Percentiles rank a stretch among this genome's conserved stretches.
Evolutionary conservation across 164 flowering plant species (phyloP).

Genomic region (Malania oleifera): DNA sequence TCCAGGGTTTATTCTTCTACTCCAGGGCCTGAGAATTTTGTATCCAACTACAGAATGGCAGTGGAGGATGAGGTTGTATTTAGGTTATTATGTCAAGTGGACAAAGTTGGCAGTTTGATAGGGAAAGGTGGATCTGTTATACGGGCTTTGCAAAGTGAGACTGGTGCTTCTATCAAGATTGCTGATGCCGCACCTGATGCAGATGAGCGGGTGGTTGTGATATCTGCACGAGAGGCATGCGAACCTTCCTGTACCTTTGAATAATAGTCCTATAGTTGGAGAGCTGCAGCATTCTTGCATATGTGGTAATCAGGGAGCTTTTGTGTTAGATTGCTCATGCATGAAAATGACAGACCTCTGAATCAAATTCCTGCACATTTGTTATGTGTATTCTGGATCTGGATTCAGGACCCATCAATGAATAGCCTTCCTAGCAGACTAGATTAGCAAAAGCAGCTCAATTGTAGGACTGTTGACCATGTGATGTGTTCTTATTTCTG

Average conservation of each 20-base stretch:
- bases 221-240: conserved; percentile 60
- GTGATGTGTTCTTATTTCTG: no score
- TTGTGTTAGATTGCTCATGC: conserved; percentile 3
- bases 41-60: conserved; percentile 23
- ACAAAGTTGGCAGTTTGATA: conserved; percentile 52
- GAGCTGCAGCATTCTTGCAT: background rate
- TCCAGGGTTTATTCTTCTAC: conserved; percentile 28
- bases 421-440: background rate
- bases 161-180: conserved; percentile 55
- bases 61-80: conserved; percentile 48
- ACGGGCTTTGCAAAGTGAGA: conserved; percentile 42
- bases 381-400: background rate
- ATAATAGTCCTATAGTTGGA: conserved; percentile 1
- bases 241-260: conserved; percentile 1
- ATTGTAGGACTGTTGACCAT: no score
- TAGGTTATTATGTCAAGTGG: conserved; percentile 43
- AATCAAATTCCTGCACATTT: background rate
- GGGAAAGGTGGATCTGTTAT: conserved; percentile 59
- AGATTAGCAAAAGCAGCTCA: no score
- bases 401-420: background rate
- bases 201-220: conserved; percentile 50
- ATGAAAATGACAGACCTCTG: background rate
- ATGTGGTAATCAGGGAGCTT: background rate
- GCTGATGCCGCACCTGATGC: conserved; percentile 39
- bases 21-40: conserved; percentile 27